phyloP scores from a whole-genome alignment of 2,329 filamentous ascomycete genomes.

The Blumeria hordei region DNA sequence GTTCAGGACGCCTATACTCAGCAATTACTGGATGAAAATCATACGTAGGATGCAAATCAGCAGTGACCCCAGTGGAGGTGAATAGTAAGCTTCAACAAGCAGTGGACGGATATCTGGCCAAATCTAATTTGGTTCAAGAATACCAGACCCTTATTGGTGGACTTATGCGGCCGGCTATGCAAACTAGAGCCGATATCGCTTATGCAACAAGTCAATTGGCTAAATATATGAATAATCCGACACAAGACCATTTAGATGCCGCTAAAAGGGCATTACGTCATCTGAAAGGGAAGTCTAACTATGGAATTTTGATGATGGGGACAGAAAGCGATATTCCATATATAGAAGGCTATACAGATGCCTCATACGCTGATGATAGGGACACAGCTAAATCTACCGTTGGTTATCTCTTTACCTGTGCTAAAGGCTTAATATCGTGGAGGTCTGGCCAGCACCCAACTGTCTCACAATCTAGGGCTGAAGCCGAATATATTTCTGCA shows the following conservation, averaged over 20 bases:
- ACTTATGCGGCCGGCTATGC: neutral
- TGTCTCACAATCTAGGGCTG: too few species aligned
- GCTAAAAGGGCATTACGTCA: neutral
- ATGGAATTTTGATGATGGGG: neutral
- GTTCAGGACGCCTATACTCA: conserved; percentile 1
- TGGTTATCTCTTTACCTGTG: neutral
- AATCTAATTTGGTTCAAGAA: neutral
- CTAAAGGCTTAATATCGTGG: neutral
- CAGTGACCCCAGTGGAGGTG: neutral
- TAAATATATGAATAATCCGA: conserved; percentile 1
- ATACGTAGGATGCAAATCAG: neutral
- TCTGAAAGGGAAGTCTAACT: neutral
- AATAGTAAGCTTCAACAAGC: neutral
- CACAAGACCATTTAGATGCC: neutral
- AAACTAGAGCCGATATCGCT: conserved; percentile 1
- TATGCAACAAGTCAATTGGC: too few species aligned
- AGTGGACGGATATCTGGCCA: neutral
- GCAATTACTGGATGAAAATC: neutral
- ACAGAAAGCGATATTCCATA: neutral
- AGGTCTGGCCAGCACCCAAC: too few species aligned
- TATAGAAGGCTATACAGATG: neutral
- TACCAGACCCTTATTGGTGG: neutral
- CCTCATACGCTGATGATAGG: neutral
- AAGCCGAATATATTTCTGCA: too few species aligned
- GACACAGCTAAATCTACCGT: neutral